Base-by-base conservation (phyloP, 352 stramenopile species). In the Pythium sp. region DNA sequence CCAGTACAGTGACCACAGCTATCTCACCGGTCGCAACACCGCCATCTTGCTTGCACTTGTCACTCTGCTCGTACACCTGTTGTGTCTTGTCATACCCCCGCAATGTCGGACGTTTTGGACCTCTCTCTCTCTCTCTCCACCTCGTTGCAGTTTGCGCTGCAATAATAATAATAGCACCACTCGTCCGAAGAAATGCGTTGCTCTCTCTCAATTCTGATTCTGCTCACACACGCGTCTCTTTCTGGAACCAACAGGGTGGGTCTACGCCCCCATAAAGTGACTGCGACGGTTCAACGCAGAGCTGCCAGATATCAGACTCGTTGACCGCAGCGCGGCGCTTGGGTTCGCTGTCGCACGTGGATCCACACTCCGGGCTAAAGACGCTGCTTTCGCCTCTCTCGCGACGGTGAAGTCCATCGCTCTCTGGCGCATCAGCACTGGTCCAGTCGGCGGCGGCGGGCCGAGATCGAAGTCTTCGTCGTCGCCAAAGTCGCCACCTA, bases 381-480 rank as follows among this genome's bases (percentile, higher is more conserved):
- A 32, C 55, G 26, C 55, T 14, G 38, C 22, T 24, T 69, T 69
- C 11, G 64, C 55, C 55, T 64, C 55, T 59, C 64, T 49, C 58
- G 53, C 66, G 20, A 49, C 70, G 9, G 70, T 77, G 36, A 70
- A 75, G 67, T 83, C 76, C 58, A 65, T 74, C 32, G 76, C 76
- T 55, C 79, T 68, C 69, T 83, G 76, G 0, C 76, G 74, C 63
- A 77, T 69, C n/a, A 83, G 55, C 62, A 62, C 57, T 5, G 76
- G 74, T 28, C 73, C 69, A 18, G 38, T 66, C 43, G 69, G 62
- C 26, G 76, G 76, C 46, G 76, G 76, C 18, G 76, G 69, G 2
- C 76, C 76, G 5, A 83, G 56, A 46, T 78, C 73, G 49, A 78
- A 79, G 41, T 72, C 68, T 36, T 74, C 62, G 4, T 55, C 32